Base-by-base conservation (phyloP, 805 yeast species). In the Candida ficus region DNA sequence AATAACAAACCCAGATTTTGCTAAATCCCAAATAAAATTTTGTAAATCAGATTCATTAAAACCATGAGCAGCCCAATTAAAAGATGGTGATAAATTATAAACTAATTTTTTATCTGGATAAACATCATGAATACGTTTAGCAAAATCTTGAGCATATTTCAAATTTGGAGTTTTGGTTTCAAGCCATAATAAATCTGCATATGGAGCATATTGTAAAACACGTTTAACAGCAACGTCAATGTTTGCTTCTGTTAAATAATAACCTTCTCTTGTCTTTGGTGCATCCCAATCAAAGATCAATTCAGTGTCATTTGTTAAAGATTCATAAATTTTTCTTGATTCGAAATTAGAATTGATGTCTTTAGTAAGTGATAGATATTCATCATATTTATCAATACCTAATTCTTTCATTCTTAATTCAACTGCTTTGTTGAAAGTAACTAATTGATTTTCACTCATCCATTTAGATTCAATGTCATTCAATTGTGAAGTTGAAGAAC, bases 111-210 rank as follows among this genome's bases (percentile, higher is more conserved):
- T 71, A 20, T 69, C 64, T 13, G 83, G 83, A 53, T 60, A 67
- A 20, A 63, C 55, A 13, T 57, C 61, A 40, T 73, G 77, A 43
- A 78, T 68, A 36, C 58, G 57, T 18, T 60, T 55, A 19, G 80
- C 76, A 31, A 45, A 45, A 16, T 43, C 46, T 30, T 43, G 42
- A 4, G 46, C 46, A 21, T 43, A 77, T 66, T 42, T 46, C 36
- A 77, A 55, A 48, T 76, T 70, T 16, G 84, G 84, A 4, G 70
- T 67, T 54, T 76, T 76, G 28, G 83, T 78, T 52, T 79, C 83
- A 14, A 78, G 61, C 84, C 84, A 78, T 18, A 78, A 56, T 54
- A 76, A 55, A 43, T 78, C 84, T 11, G 82, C 70, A 44, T 73
- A 73, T 12, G 82, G 83, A 6, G 80, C 76, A 55, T 64, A 78